Evolutionary conservation across 2,329 filamentous ascomycete genomes (phyloP), one percentile per base, ranked within the genome.

Genomic region (Alternaria sp.): DNA sequence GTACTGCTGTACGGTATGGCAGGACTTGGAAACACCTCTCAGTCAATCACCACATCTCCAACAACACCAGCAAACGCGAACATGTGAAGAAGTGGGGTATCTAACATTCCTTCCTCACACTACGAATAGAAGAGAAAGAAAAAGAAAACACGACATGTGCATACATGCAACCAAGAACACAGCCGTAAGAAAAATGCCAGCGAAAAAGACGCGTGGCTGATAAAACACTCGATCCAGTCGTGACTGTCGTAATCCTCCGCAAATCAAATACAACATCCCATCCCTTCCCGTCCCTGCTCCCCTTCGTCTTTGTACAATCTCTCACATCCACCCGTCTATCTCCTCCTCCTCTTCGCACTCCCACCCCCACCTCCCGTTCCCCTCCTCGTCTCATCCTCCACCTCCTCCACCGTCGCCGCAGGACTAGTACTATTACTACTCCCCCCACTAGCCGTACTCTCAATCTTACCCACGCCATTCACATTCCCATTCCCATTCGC

Each of bases 361-460:
- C 5, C 49, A 8, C 37, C 4, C n/a, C n/a, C 33, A 37, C 33
- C 30, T 14, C 14, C 37, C 15, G 5, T 25, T 0, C 72, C 41
- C 15, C 55, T 63, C 55, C 70, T 61, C n/a, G 62, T 75, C 69
- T 75, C 75, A 43, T 77, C 77, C n/a, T 77, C 76, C 1, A 77
- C 74, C 43, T 79, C 77, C 60, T 79, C 77, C 3, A 79, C 76
- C 9, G 76, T 79, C 1, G 75, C 76, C 5, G 76, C 71, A 0
- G 82, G 81, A 57, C 75, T 79, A 3, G 81, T 79, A 6, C 75
- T 78, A 41, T 73, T 76, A n/a, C 57, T 63, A 46, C 79, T 81
- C 51, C 79, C 81, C 43, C 58, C 57, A 49, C 79, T 81, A 53
- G 78, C 81, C 30, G 82, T 66, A 63, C 81, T 83, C 66, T 83